phyloP scores from a whole-genome alignment of 257 asterid species.

The Nicotiana tomentosiformis region DNA sequence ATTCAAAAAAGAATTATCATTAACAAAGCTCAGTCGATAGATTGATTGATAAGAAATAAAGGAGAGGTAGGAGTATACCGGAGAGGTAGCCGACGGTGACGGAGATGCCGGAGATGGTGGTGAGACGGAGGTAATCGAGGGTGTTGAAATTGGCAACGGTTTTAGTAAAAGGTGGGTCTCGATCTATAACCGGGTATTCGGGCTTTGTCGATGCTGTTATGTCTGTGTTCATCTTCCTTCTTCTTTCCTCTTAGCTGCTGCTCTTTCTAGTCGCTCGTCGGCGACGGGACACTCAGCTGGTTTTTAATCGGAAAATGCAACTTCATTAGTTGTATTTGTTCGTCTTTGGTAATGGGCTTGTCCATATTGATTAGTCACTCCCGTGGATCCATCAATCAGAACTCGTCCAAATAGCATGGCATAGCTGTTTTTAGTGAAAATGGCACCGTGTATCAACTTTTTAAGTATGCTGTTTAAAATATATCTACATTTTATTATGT shows the following conservation, averaged over 20 bases:
- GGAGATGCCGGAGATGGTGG: conserved; percentile 85
- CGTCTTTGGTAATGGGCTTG: neutral
- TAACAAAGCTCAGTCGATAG: neutral
- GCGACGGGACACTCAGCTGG: neutral
- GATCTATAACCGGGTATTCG: conserved; percentile 83
- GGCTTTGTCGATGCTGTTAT: conserved; percentile 83
- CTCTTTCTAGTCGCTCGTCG: neutral
- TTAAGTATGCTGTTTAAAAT: too few relatives aligned
- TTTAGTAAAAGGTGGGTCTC: conserved; percentile 87
- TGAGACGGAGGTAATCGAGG: conserved; percentile 83
- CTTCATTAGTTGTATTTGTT: neutral
- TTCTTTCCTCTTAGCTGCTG: neutral
- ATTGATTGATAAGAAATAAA: neutral
- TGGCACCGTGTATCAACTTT: too few relatives aligned
- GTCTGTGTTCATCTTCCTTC: neutral
- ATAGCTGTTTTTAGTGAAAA: too few relatives aligned
- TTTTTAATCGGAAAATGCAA: neutral
- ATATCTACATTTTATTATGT: too few relatives aligned
- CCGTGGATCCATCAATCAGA: neutral
- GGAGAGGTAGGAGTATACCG: conserved; percentile 27
- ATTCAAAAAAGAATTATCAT: neutral
- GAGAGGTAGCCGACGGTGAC: conserved; percentile 96
- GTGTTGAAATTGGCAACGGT: conserved; percentile 75
- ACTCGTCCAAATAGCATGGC: too few relatives aligned
- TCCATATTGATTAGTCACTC: neutral